phyloP scores from a whole-genome alignment of 2,329 filamentous ascomycete genomes.

The Fusarium sp. region DNA sequence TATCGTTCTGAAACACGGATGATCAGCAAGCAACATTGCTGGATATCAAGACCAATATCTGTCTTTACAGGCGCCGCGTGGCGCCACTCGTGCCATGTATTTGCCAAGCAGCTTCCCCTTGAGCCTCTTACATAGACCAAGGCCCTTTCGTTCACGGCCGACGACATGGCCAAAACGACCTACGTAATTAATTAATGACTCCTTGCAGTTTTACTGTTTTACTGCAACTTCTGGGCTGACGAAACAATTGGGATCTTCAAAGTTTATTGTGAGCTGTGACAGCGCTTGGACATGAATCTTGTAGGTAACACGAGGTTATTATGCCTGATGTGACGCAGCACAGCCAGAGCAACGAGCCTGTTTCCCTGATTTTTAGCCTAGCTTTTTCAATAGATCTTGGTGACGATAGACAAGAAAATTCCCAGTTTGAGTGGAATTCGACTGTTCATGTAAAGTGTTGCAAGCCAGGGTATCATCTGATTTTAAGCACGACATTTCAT shows the following conservation, averaged over 20 bases:
- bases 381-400: background rate
- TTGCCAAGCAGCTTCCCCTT: slow-evolving; percentile 28
- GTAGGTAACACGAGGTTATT: background rate
- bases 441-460: too few relatives aligned
- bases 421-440: background rate
- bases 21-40: slow-evolving; percentile 27
- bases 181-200: background rate
- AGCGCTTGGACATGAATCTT: background rate
- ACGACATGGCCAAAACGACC: slow-evolving; percentile 1
- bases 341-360: background rate
- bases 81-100: slow-evolving; percentile 13
- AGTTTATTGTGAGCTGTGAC: slow-evolving; percentile 8
- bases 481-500: too few relatives aligned
- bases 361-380: background rate
- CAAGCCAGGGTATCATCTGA: too few relatives aligned
- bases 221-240: slow-evolving; percentile 11
- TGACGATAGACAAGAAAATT: background rate
- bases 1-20: slow-evolving; percentile 40
- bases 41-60: background rate
- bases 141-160: slow-evolving; percentile 9
- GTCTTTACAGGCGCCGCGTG: slow-evolving; percentile 14
- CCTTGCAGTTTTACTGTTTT: background rate
- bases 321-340: slow-evolving; percentile 7
- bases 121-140: slow-evolving; percentile 38
- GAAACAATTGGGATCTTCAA: slow-evolving; percentile 6